Evolutionary conservation across 192 early-diverging fungal genomes (phyloP).

Genomic region (Coemansia interrupta): DNA sequence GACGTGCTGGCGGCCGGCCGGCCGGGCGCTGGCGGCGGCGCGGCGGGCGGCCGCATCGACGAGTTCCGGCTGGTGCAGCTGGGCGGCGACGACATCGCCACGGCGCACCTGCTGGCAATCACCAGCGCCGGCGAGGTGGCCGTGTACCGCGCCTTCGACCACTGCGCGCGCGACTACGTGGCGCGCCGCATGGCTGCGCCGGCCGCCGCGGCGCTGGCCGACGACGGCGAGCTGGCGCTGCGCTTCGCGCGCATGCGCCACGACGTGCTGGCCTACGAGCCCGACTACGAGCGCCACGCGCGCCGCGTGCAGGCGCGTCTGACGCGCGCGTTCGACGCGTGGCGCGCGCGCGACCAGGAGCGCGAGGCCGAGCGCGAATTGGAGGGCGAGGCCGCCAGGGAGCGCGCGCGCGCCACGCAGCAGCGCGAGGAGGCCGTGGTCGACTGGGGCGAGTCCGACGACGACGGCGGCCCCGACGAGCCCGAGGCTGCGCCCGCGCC

Average conservation of each 20-base stretch:
- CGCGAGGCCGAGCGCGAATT: constrained; percentile 9
- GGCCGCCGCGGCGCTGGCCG: neutral
- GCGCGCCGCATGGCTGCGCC: constrained; percentile 1
- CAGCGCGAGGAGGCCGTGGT: constrained; percentile 32
- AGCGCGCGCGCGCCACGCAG: constrained; percentile 18
- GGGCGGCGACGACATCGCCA: constrained; percentile 24
- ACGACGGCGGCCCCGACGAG: constrained; percentile 15
- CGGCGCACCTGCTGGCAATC: constrained; percentile 25
- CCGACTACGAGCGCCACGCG: constrained; percentile 42
- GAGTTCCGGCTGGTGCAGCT: constrained; percentile 37
- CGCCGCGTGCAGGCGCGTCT: constrained; percentile 21
- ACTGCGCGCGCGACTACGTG: constrained; percentile 21
- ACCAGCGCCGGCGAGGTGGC: constrained; percentile 36
- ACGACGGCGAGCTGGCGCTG: constrained; percentile 22
- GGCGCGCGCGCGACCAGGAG: constrained; percentile 19
- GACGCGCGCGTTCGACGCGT: constrained; percentile 24
- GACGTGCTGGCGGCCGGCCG: constrained; percentile 13
- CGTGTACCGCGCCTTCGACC: constrained; percentile 44
- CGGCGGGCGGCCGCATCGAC: constrained; percentile 13
- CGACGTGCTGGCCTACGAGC: constrained; percentile 41
- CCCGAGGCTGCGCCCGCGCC: neutral
- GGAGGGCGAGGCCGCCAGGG: constrained; percentile 10
- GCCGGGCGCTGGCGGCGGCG: neutral
- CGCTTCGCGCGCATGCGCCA: constrained; percentile 34
- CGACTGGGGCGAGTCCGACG: constrained; percentile 41